Conservation (phyloP, 768 basidiomycete species). For the Rhizopogon roseolus region DNA sequence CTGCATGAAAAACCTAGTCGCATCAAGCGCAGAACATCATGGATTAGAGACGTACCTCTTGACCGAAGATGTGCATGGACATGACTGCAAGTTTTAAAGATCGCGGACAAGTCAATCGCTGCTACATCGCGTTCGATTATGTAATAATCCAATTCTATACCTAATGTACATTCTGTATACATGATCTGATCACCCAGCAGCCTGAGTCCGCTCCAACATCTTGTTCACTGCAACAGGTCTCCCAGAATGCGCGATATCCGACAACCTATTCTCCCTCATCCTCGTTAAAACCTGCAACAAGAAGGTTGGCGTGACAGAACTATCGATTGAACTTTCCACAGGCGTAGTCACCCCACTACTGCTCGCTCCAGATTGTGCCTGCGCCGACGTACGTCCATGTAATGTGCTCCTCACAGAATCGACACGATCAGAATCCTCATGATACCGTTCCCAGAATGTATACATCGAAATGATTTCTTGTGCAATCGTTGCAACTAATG, state of each 20-base stretch:
- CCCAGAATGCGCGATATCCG: conserved; percentile 50
- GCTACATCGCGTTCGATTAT: neutral
- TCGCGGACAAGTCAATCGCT: neutral
- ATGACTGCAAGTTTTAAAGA: conserved; percentile 22
- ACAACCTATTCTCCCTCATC: conserved; percentile 49
- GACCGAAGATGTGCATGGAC: conserved; percentile 70
- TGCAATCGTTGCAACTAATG: no score
- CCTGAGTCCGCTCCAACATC: no score
- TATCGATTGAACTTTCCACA: no score
- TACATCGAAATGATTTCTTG: no score
- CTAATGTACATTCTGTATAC: no score
- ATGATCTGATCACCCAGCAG: no score
- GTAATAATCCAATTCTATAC: neutral
- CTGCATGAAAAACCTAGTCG: conserved; percentile 29
- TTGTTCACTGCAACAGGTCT: conserved; percentile 12
- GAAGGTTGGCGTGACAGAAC: conserved; percentile 40
- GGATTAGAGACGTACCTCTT: conserved; percentile 40
- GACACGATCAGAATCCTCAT: no score
- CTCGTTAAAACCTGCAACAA: conserved; percentile 46
- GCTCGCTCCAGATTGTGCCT: no score
- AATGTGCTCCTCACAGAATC: no score
- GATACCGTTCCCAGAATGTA: no score
- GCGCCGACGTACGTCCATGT: no score
- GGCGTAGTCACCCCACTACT: no score
- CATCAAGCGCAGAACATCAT: neutral